phyloP scores from a whole-genome alignment of 305 asterid genomes.

The Fraxinus sp. region DNA sequence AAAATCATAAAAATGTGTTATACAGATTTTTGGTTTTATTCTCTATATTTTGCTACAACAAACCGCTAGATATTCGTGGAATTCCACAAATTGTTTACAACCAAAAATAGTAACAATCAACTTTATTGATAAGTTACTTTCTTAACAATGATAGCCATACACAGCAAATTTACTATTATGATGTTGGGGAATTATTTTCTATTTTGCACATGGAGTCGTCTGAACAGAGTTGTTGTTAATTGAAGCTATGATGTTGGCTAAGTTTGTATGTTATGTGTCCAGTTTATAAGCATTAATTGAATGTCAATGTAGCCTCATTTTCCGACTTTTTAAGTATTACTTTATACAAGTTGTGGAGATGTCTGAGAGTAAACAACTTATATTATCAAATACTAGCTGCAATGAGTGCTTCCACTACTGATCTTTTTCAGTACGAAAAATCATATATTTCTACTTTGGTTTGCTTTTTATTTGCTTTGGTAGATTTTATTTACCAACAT shows the following conservation, averaged over 20 bases:
- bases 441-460: background rate
- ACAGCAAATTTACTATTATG: background rate
- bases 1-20: conserved; percentile 45
- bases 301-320: background rate
- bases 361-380: background rate
- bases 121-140: background rate
- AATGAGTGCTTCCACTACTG: background rate
- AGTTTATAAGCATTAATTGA: background rate
- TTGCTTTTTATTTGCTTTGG: background rate
- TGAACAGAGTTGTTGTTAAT: background rate
- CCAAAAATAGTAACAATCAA: background rate
- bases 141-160: background rate
- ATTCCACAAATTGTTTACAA: background rate
- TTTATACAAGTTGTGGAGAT: background rate
- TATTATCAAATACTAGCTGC: background rate
- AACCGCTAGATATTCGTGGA: background rate
- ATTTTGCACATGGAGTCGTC: background rate
- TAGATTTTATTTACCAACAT: conserved; percentile 14
- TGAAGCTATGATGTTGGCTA: background rate
- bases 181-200: background rate
- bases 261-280: background rate
- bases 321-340: background rate
- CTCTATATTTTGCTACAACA: conserved; percentile 1
- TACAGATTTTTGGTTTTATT: conserved; percentile 57
- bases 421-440: background rate